phyloP scores from a whole-genome alignment of 2,329 filamentous ascomycete genomes.

The Waltergamsia citrina region DNA sequence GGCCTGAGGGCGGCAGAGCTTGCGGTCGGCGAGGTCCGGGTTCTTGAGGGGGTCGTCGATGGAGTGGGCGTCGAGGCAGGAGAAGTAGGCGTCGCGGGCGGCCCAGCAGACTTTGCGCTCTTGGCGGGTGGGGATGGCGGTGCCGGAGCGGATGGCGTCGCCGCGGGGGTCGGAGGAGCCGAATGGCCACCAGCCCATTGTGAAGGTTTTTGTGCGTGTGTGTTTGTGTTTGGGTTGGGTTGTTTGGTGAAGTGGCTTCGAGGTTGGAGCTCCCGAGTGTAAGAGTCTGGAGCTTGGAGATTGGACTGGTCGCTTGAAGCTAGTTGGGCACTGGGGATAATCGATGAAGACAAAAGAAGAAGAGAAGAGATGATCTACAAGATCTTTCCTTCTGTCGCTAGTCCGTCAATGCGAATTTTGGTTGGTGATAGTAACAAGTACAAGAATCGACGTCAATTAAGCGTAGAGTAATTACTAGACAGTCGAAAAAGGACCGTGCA shows the following conservation, averaged over 20 bases:
- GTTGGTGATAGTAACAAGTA: no score
- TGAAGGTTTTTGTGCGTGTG: slow-evolving; percentile 5
- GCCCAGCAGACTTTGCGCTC: slow-evolving; percentile 85
- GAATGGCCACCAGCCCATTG: slow-evolving; percentile 41
- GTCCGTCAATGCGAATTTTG: no score
- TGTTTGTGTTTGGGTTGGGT: slow-evolving; percentile 1
- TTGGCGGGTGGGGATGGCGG: slow-evolving; percentile 72
- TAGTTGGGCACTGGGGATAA: no score
- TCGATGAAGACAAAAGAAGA: no score
- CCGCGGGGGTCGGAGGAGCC: slow-evolving; percentile 32
- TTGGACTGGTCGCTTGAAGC: no score
- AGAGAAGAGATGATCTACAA: no score
- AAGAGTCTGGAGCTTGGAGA: slow-evolving; percentile 1
- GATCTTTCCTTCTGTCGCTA: no score
- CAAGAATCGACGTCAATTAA: no score
- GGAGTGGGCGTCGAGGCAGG: slow-evolving; percentile 70
- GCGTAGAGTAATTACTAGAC: no score
- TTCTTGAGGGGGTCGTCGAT: slow-evolving; percentile 61
- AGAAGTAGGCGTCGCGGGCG: slow-evolving; percentile 78
- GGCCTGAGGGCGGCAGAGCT: slow-evolving; percentile 28
- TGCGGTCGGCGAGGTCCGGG: slow-evolving; percentile 22
- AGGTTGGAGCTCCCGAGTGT: background rate
- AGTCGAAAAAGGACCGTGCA: background rate
- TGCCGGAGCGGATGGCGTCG: slow-evolving; percentile 44
- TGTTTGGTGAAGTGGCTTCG: background rate